Base-by-base conservation (phyloP, 2,329 filamentous ascomycete genomes). In the Gyromitra esculenta region DNA sequence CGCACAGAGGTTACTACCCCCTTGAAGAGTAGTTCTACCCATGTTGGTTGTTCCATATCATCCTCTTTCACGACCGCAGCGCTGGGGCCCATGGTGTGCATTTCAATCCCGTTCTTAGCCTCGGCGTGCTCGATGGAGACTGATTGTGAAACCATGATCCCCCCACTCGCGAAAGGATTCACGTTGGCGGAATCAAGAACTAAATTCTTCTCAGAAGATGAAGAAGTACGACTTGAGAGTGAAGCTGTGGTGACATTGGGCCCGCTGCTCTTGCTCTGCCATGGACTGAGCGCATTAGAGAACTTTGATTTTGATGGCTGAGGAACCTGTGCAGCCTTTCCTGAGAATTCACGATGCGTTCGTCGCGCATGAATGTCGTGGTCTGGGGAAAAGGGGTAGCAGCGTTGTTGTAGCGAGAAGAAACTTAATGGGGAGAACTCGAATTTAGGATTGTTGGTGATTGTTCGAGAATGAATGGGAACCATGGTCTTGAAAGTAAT, bases 331-430 rank as follows among this genome's bases (percentile, higher is more conserved):
- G 66, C 41, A 41, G 59, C 64, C 21, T 52, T 70, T 13, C 86
- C 86, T 5, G 80, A 81, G 73, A 91, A 86, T 77, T 92, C 90
- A 76, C 88, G 86, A 80, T 90, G 87, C 1, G 91, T 85, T 41
- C 86, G 86, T 73, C 88, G 86, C 0, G 87, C 86, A 80, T 92
- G 92, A 1, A 86, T 86, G 3, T 88, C 85, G 57, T 89, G 86
- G 78, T 89, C 87, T 0, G 85, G 83, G 1, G 75, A 77, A 64
- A 74, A 77, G 3, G 75, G 70, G 25, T 74, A 41, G 86, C 85
- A 75, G 85, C 90, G 87, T 82, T 92, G 91, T 74, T 90, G 89
- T 6, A 87, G 85, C 79, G 88, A 89, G 84, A 92, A 92, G 79
- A 92, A 89, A 57, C 84, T 87, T 39, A 92, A 83, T 0, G 91